These are phyloP conservation scores for Hypsizygus marmoreus DNA, from an alignment of 768 basidiomycete genomes.

Conservation along the genomic window DNA sequence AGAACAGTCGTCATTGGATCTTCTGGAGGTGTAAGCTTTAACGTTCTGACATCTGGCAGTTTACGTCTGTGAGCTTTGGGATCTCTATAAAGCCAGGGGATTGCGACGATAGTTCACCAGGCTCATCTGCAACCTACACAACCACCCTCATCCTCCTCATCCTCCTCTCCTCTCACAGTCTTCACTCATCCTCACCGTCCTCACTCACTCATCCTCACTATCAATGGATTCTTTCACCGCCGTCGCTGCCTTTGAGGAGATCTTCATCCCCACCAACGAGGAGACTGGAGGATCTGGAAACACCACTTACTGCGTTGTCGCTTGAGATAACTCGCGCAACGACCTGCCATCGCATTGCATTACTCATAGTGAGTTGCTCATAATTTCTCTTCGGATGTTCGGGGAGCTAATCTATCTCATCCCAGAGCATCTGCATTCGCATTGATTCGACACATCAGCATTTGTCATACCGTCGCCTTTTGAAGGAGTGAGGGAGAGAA, in stretches of 20 bases:
- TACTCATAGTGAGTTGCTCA: neutral
- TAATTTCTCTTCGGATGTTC: neutral
- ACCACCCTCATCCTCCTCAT: neutral
- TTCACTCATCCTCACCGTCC: neutral
- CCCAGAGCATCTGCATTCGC: neutral
- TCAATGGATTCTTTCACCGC: slow-evolving; percentile 7
- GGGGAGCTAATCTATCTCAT: too few relatives aligned
- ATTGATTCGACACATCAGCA: neutral
- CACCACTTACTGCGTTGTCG: slow-evolving; percentile 5
- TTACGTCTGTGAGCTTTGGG: too few relatives aligned
- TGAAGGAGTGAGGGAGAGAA: neutral
- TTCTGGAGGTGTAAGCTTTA: too few relatives aligned
- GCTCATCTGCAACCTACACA: neutral
- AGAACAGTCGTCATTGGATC: too few relatives aligned
- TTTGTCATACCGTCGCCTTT: neutral
- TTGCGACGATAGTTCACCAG: neutral
- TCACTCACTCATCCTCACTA: neutral
- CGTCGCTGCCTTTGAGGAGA: neutral
- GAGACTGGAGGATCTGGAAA: neutral
- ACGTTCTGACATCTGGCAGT: too few relatives aligned
- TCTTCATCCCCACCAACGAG: slow-evolving; percentile 5
- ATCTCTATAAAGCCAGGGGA: too few relatives aligned
- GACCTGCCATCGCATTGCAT: neutral
- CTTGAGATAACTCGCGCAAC: slow-evolving; percentile 6
- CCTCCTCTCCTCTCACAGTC: neutral